Evolutionary conservation across 2,329 filamentous ascomycete genomes (phyloP), one percentile per base, ranked within the genome.

Genomic region (Colletotrichum sublineola): DNA sequence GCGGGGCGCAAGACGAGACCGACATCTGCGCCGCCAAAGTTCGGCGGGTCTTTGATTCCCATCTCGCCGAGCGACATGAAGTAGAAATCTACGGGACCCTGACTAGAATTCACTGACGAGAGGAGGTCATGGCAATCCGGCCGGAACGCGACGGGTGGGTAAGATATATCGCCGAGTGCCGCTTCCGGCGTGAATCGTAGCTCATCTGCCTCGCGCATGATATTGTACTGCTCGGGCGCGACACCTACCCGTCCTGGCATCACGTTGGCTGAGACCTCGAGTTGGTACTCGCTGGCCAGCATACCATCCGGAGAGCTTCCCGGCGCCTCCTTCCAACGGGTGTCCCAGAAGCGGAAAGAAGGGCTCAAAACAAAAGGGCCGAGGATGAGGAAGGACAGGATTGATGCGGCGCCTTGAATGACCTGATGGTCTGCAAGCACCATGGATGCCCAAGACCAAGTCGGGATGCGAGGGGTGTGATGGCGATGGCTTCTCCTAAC

Each of bases 401-500:
- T 6, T 9, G 33, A 29, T 2, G 12, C n/a, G 46, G 60, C 33
- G 33, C 9, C 18, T 29, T 20, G 5, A 40, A 61, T 29, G 6
- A 2, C 18, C 9, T 15, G 36, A 3, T 48, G 18, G 5, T 36
- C 44, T 18, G 18, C 40, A 14, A 69, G 31, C 15, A 64, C 40
- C 60, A 69, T 69, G 52, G 67, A 69, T 31, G 52, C 67, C 67
- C 67, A 69, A 15, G 67, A 69, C 67, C 67, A 69, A 3, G 58
- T 64, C 3, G 67, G 67, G n/a, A 69, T 65, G 11, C n/a, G 29
- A n/a, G 18, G 20, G 29, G 46, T 64, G 31, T 63, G 60, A 64
- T 42, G 33, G 2, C 61, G 67, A 18, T 57, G 56, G 38, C 40
- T 46, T 61, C 40, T 48, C 40, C 14, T 3, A 6, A 12, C 31